Percentiles rank a stretch among this genome's conserved stretches.
These are phyloP conservation scores for Starmera caribaea DNA, from an alignment of 805 yeast species.

Conservation along the genomic window DNA sequence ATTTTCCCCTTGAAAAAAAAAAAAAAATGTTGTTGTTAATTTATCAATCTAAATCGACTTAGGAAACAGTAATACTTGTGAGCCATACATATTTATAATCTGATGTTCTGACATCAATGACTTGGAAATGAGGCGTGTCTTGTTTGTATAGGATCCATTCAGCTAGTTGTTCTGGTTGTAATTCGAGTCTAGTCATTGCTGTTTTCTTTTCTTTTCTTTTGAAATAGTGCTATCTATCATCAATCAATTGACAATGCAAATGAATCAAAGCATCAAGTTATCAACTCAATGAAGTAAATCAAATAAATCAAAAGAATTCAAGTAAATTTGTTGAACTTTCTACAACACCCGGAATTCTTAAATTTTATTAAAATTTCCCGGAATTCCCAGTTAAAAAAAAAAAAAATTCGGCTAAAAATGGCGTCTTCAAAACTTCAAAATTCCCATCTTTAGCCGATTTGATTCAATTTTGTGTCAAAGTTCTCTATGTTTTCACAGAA, in stretches of 20 bases:
- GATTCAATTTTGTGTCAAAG: not conserved
- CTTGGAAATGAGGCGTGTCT: constrained; percentile 1
- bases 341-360: too few relatives aligned
- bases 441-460: not conserved
- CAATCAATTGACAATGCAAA: too few relatives aligned
- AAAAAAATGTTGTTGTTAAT: not conserved
- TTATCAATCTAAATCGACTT: not conserved
- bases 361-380: too few relatives aligned
- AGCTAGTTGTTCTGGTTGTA: not conserved
- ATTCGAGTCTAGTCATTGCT: not conserved
- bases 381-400: not conserved
- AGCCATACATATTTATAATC: constrained; percentile 8
- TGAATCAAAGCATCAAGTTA: too few relatives aligned
- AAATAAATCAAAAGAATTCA: not conserved
- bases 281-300: too few relatives aligned
- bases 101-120: constrained; percentile 14
- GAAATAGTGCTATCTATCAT: too few relatives aligned
- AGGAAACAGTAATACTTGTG: too few relatives aligned
- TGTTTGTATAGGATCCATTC: not conserved
- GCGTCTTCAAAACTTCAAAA: not conserved
- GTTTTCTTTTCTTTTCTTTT: too few relatives aligned
- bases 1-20: not conserved
- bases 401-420: not conserved
- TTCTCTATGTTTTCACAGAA: not conserved
- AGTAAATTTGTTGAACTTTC: too few relatives aligned